Evolutionary conservation across 202 grass and related monocot genomes (phyloP), one percentile per base, ranked within the genome.

Genomic region (Saccharum hybrid): DNA sequence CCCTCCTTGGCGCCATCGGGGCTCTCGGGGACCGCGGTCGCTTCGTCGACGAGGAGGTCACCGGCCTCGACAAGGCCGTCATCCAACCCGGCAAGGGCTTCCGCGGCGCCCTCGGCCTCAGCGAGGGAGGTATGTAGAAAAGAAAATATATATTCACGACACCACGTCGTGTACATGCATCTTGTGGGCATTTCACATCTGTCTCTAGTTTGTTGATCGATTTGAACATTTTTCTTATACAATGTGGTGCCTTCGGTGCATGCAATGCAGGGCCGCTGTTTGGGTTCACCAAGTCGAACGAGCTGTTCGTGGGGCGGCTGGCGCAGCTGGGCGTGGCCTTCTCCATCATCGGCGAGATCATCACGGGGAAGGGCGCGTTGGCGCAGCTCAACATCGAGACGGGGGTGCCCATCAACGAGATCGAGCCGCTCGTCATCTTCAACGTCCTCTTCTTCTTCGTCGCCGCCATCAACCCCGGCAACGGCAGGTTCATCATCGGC

Each of bases 351-450:
- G 96, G 96, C 7, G 96, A 99, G 89, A 93, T 99, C 79, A 68
- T 99, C 85, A 96, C 93, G 5, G 96, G 96, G 41, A 99, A 99
- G 78, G 96, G 96, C 79, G 96, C 96, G 48, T 91, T 99, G 10
- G 93, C 93, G 64, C 96, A 99, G 81, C 90, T 99, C 38, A 99
- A 99, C 91, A 92, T 99, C 68, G 96, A 99, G 88, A 99, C 96
- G 0, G 96, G 96, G 6, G 96, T 99, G 76, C 96, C 96, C 14
- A 89, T 99, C 93, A 86, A 54, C 72, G 96, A 99, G 40, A 99
- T 99, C 41, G 96, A 99, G 81, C 96, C 96, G 67, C 93, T 99
- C 68, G 86, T 99, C 31, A 75, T 99, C 63, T 90, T 96, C 83
- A 99, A 96, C 85, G 90, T 99, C 59, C 2, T 86, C 79, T 96